Conservation (phyloP, 2,329 filamentous ascomycete genomes). For the Metarhizium brunneum region DNA sequence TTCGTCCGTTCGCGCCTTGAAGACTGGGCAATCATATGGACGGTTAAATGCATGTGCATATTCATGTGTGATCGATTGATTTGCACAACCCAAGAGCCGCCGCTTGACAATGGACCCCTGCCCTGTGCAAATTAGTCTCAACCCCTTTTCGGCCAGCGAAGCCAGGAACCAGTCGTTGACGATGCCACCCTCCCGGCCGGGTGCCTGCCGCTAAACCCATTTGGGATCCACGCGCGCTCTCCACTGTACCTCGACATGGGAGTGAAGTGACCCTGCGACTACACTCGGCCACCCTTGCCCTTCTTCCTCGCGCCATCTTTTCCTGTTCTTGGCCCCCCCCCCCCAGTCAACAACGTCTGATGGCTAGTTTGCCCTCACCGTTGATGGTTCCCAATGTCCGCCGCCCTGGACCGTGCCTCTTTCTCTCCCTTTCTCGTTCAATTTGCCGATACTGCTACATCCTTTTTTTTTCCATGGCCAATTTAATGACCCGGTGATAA, state of each 20-base stretch:
- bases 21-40: no score
- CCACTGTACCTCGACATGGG: background rate
- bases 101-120: background rate
- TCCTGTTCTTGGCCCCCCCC: background rate
- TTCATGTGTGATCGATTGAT: background rate
- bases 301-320: background rate
- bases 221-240: conserved; percentile 1
- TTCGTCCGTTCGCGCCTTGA: no score
- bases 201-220: conserved; percentile 6
- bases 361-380: background rate
- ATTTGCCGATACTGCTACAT: conserved; percentile 7
- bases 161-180: background rate
- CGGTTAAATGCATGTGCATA: no score
- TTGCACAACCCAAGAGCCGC: background rate
- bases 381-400: conserved; percentile 3
- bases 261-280: background rate
- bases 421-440: conserved; percentile 2
- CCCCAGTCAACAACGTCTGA: background rate
- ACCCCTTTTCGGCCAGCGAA: background rate
- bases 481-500: conserved; percentile 10
- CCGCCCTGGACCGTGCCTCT: background rate
- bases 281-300: background rate
- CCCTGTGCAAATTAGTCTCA: background rate
- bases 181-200: background rate
- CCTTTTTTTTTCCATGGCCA: conserved; percentile 8